Percentiles rank a stretch among this genome's conserved stretches.
These are phyloP conservation scores for Chaetomium globosum DNA, from an alignment of 2,329 filamentous ascomycete genomes.

Conservation along the genomic window DNA sequence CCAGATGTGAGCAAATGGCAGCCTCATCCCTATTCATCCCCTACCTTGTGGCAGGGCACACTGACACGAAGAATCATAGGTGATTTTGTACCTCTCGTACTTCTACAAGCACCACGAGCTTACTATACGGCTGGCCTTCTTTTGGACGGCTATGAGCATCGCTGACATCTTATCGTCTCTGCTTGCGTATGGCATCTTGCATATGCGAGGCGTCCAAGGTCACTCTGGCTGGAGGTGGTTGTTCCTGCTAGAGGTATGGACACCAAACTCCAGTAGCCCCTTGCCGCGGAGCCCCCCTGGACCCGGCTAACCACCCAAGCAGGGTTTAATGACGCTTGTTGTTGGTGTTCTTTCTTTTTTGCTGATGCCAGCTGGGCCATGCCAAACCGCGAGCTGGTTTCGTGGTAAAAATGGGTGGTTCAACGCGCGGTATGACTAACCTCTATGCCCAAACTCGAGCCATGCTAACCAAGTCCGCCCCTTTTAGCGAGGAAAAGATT, in stretches of 20 bases:
- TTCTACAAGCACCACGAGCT: conserved; percentile 50
- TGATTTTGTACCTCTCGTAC: conserved; percentile 50
- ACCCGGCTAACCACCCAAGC: conserved; percentile 28
- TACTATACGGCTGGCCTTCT: conserved; percentile 46
- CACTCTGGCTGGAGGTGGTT: conserved; percentile 53
- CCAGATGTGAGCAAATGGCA: conserved; percentile 43
- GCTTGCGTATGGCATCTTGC: conserved; percentile 47
- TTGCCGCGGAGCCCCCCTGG: no score
- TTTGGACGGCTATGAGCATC: conserved; percentile 47
- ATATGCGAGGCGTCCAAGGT: conserved; percentile 45
- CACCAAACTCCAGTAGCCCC: no score
- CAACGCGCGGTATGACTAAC: conserved; percentile 47
- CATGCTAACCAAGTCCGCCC: not conserved
- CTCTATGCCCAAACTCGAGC: not conserved
- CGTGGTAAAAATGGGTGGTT: conserved; percentile 62
- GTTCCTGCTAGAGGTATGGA: conserved; percentile 57
- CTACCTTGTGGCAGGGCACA: not conserved
- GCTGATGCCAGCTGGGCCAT: conserved; percentile 57
- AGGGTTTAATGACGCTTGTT: conserved; percentile 47
- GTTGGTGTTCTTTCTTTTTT: conserved; percentile 58
- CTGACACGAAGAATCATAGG: conserved; percentile 23
- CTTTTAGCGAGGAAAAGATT: conserved; percentile 56
- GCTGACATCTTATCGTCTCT: conserved; percentile 47
- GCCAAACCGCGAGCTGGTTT: conserved; percentile 58
- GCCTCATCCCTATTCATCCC: no score